These are phyloP conservation scores for Pseudoperonospora humuli DNA, from an alignment of 352 stramenopile genomes.

Conservation along the genomic window DNA sequence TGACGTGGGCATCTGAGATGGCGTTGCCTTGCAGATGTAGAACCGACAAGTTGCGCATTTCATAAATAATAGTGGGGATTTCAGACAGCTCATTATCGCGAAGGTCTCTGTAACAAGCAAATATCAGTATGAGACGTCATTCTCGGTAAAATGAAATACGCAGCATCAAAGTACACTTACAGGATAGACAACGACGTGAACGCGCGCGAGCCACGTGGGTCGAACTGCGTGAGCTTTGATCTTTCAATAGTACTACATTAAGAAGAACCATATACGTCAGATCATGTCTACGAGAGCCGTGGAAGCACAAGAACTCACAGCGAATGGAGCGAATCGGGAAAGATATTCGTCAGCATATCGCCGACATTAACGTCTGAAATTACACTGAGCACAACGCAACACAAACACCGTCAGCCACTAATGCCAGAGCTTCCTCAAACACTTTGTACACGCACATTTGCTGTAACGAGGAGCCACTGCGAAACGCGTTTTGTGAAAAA, in stretches of 20 bases:
- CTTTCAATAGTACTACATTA: conserved; percentile 50
- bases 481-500: conserved; percentile 46
- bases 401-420: conserved; percentile 2
- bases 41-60: conserved; percentile 44
- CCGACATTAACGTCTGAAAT: conserved; percentile 55
- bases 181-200: conserved; percentile 43
- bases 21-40: conserved; percentile 47
- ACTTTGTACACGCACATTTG: conserved; percentile 38
- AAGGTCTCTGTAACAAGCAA: conserved; percentile 37
- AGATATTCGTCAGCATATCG: conserved; percentile 60
- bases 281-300: neutral
- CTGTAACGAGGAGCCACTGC: conserved; percentile 32
- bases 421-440: neutral
- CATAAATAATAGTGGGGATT: conserved; percentile 63
- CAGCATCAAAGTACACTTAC: conserved; percentile 26
- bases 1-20: conserved; percentile 49
- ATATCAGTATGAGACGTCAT: conserved; percentile 1
- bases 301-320: conserved; percentile 31
- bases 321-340: conserved; percentile 42
- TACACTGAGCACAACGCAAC: conserved; percentile 14
- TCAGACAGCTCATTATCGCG: conserved; percentile 51
- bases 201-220: conserved; percentile 34
- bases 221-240: conserved; percentile 50
- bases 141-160: neutral
- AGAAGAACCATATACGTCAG: conserved; percentile 1